Evolutionary conservation across 208 protist species (phyloP).

Genomic region (Acanthamoeba pearcei): DNA sequence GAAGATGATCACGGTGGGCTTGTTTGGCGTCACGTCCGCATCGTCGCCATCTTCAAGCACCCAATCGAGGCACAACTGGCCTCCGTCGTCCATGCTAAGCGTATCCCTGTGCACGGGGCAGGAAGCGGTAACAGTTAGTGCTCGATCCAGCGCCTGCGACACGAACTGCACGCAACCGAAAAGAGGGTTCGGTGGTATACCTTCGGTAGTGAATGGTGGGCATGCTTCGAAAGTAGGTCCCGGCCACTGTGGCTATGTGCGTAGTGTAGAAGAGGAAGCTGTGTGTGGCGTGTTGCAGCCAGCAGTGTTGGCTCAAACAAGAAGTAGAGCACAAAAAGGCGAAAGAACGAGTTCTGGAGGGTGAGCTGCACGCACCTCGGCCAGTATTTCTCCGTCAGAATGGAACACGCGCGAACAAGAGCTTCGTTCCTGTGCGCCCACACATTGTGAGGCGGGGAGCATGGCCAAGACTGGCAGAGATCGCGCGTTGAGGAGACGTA

Average conservation of each 20-base stretch:
- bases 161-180: too few relatives aligned
- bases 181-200: not conserved
- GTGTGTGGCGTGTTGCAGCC: too few relatives aligned
- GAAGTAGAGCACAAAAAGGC: not conserved
- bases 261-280: conserved; percentile 51
- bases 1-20: conserved; percentile 67
- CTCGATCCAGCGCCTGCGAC: too few relatives aligned
- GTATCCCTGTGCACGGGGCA: not conserved
- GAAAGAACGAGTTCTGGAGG: too few relatives aligned
- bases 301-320: too few relatives aligned
- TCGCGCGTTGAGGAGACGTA: not conserved
- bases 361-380: not conserved
- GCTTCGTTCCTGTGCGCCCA: not conserved
- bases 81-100: not conserved
- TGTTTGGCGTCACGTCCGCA: not conserved
- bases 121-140: too few relatives aligned
- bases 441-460: not conserved
- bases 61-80: conserved; percentile 37
- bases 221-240: conserved; percentile 23
- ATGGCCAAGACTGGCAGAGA: not conserved
- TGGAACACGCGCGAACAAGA: not conserved
- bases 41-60: not conserved
- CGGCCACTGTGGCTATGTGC: conserved; percentile 21
- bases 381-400: conserved; percentile 50
- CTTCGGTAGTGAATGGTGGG: conserved; percentile 19